Percentiles rank a stretch among this genome's conserved stretches.
Conservation (phyloP, 768 basidiomycete species). For the Pulveroboletus sp. region DNA sequence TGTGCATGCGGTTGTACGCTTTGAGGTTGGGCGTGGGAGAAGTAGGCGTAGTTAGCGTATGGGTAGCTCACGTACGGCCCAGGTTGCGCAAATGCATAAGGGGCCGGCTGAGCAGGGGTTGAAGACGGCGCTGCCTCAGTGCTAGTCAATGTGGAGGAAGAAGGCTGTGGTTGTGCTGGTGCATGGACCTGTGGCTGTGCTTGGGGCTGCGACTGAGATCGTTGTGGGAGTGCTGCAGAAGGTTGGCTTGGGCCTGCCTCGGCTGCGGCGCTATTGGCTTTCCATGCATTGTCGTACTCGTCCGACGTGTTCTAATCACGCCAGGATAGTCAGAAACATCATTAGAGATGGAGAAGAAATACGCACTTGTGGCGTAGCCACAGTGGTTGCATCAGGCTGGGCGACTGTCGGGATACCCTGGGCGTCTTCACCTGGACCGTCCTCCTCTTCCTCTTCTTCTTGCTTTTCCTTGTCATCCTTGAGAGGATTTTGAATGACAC, state of each 20-base stretch:
- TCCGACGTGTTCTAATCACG: slow-evolving; percentile 41
- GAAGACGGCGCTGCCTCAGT: slow-evolving; percentile 17
- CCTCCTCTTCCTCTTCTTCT: slow-evolving; percentile 34
- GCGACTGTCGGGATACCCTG: slow-evolving; percentile 19
- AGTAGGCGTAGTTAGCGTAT: slow-evolving; percentile 34
- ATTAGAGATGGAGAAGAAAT: not conserved
- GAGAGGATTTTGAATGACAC: slow-evolving; percentile 47
- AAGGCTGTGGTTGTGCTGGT: slow-evolving; percentile 17
- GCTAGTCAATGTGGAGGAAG: slow-evolving; percentile 18
- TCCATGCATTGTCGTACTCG: slow-evolving; percentile 61
- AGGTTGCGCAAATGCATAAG: slow-evolving; percentile 30
- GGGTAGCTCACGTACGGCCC: slow-evolving; percentile 36
- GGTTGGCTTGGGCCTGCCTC: slow-evolving; percentile 28
- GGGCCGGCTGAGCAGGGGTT: slow-evolving; percentile 25
- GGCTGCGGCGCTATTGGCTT: slow-evolving; percentile 47
- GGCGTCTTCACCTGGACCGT: slow-evolving; percentile 30
- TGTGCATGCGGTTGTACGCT: slow-evolving; percentile 23
- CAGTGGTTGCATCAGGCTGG: slow-evolving; percentile 22
- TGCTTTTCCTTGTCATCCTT: slow-evolving; percentile 35
- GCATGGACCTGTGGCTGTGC: slow-evolving; percentile 15
- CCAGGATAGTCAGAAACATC: slow-evolving; percentile 7
- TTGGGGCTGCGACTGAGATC: slow-evolving; percentile 20
- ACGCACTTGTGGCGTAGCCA: slow-evolving; percentile 28
- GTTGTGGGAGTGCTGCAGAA: slow-evolving; percentile 18
- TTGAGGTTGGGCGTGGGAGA: slow-evolving; percentile 24